phyloP scores from a whole-genome alignment of 2,329 filamentous ascomycete genomes.

The Fusarium sp. region DNA sequence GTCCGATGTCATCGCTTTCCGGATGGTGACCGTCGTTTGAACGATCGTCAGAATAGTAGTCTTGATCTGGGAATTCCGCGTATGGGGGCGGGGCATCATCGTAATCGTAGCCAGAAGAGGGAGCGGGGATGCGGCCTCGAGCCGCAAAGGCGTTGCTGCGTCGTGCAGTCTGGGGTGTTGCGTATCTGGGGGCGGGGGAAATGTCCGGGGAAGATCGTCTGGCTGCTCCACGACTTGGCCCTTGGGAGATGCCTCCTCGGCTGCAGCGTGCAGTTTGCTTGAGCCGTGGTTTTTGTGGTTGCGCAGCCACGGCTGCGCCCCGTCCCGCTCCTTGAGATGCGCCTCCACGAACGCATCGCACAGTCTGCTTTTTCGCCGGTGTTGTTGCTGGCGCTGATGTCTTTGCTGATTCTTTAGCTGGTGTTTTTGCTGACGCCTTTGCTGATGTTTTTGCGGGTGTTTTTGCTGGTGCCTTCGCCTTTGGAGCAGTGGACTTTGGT shows the following conservation, averaged over 20 bases:
- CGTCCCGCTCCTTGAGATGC: neutral
- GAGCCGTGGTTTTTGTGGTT: constrained; percentile 7
- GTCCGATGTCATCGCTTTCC: constrained; percentile 27
- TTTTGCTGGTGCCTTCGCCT: neutral
- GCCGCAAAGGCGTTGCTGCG: constrained; percentile 45
- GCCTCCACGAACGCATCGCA: constrained; percentile 7
- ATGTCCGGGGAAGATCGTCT: neutral
- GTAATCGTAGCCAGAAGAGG: constrained; percentile 1
- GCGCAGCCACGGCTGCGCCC: neutral
- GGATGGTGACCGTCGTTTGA: neutral
- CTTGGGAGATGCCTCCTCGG: constrained; percentile 31
- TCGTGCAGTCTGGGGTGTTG: constrained; percentile 47
- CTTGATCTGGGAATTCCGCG: constrained; percentile 21
- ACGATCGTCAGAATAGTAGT: constrained; percentile 11
- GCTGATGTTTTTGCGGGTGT: neutral
- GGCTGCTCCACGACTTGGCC: constrained; percentile 9
- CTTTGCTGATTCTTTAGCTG: constrained; percentile 18
- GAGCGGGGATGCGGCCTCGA: constrained; percentile 43
- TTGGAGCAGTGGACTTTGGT: neutral
- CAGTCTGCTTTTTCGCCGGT: constrained; percentile 6
- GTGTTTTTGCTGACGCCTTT: neutral
- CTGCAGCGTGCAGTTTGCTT: constrained; percentile 31
- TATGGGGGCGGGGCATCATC: constrained; percentile 39
- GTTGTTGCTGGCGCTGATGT: neutral
- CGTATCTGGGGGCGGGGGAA: neutral